phyloP scores from a whole-genome alignment of 169 alveolate species.

The Pseudocohnilembus persalinus region DNA sequence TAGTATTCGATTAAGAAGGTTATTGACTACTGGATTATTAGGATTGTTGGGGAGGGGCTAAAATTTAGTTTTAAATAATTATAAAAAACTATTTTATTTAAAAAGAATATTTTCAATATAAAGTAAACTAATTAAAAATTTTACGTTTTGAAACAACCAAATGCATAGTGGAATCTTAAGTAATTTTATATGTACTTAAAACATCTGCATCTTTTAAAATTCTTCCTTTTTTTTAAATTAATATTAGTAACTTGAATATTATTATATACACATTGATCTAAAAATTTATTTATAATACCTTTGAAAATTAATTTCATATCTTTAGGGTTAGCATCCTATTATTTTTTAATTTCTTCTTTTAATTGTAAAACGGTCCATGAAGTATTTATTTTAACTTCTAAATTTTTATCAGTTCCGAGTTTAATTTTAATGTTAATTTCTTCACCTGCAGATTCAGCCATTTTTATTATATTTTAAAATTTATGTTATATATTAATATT shows the following conservation, averaged over 20 bases:
- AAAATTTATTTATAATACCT: neutral
- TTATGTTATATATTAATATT: too few relatives aligned
- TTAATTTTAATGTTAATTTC: neutral
- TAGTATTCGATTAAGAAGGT: conserved; percentile 12
- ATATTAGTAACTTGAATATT: neutral
- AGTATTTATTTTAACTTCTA: conserved; percentile 13
- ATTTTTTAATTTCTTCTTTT: conserved; percentile 13
- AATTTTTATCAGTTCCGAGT: neutral
- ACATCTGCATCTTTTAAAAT: conserved; percentile 32
- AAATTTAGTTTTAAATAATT: neutral
- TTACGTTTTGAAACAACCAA: conserved; percentile 40
- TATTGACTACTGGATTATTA: neutral
- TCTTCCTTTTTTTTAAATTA: conserved; percentile 24
- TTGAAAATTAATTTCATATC: conserved; percentile 20
- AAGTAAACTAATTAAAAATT: neutral
- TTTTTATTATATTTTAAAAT: too few relatives aligned
- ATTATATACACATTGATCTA: neutral
- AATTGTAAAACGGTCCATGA: conserved; percentile 5
- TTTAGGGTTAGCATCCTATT: conserved; percentile 11
- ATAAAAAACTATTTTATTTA: neutral
- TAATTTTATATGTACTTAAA: conserved; percentile 25
- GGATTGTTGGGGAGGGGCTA: neutral
- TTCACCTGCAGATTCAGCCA: neutral
- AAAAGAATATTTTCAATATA: neutral
- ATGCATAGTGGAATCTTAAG: conserved; percentile 41